Percentiles rank a stretch among this genome's conserved stretches.
Evolutionary conservation across 768 basidiomycete genomes (phyloP).

Genomic region (Boletellus ananas): DNA sequence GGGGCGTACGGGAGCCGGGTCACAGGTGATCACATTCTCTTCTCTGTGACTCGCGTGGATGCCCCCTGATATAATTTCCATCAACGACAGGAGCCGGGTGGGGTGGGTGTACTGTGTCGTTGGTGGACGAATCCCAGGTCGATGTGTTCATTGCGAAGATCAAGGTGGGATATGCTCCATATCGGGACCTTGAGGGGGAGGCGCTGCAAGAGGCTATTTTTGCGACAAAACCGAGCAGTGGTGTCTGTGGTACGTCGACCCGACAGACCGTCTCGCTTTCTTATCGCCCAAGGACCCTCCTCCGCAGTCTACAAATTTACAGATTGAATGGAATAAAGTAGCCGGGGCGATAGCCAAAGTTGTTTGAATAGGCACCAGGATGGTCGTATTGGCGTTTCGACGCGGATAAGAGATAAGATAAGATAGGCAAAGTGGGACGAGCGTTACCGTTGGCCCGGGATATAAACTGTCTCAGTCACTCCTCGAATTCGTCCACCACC

Average conservation of each 20-base stretch:
- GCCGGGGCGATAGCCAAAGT: no score
- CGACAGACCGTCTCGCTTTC: neutral
- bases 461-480: no score
- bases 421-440: neutral
- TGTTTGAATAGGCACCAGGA: no score
- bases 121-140: constrained; percentile 64
- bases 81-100: constrained; percentile 68
- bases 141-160: constrained; percentile 61
- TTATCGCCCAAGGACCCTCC: neutral
- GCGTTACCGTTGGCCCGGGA: neutral
- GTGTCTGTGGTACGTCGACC: constrained; percentile 66
- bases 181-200: constrained; percentile 54
- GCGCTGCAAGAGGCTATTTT: constrained; percentile 67
- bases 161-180: constrained; percentile 59
- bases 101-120: constrained; percentile 87
- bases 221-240: constrained; percentile 77
- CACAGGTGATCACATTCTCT: constrained; percentile 51
- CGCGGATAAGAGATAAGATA: constrained; percentile 14
- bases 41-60: neutral
- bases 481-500: neutral
- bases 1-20: constrained; percentile 81
- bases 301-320: constrained; percentile 28
- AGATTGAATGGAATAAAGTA: neutral
- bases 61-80: neutral
- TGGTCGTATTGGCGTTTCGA: neutral